Percentiles rank a stretch among this genome's conserved stretches.
Evolutionary conservation across 73 alveolate species (phyloP).

Genomic region (Stentor coeruleus): DNA sequence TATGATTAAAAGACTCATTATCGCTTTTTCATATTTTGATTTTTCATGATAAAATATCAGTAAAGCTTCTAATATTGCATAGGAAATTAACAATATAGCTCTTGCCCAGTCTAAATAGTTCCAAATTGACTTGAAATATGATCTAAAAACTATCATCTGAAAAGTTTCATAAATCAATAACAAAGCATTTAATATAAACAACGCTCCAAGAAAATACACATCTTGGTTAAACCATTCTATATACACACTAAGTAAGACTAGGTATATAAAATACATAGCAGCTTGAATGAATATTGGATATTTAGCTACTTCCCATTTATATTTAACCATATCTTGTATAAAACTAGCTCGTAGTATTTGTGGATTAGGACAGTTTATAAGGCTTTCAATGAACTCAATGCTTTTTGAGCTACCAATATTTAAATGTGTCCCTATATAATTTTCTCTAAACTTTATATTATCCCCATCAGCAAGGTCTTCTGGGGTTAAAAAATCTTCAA

Average conservation of each 20-base stretch:
- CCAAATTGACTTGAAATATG: background rate
- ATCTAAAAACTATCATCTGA: conserved; percentile 14
- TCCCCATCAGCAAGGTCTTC: conserved; percentile 10
- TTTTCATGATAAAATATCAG: background rate
- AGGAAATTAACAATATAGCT: background rate
- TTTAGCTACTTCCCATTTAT: conserved; percentile 19
- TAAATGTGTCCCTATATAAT: background rate
- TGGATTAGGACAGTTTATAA: background rate
- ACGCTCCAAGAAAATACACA: background rate
- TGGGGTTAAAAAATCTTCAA: background rate
- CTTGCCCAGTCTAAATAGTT: conserved; percentile 16
- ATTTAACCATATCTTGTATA: background rate
- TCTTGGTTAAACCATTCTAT: background rate
- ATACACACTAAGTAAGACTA: background rate
- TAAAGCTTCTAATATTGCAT: background rate
- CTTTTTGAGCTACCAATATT: background rate
- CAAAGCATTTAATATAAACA: background rate
- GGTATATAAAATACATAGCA: background rate
- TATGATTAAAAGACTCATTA: background rate
- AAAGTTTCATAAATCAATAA: conserved; percentile 3
- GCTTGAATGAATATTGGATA: conserved; percentile 6
- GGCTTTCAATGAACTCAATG: background rate
- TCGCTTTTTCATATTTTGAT: background rate
- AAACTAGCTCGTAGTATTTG: background rate
- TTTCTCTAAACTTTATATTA: background rate